These are phyloP conservation scores for Heliamphora pulchella DNA, from an alignment of 179 eudicot species.

Conservation along the genomic window DNA sequence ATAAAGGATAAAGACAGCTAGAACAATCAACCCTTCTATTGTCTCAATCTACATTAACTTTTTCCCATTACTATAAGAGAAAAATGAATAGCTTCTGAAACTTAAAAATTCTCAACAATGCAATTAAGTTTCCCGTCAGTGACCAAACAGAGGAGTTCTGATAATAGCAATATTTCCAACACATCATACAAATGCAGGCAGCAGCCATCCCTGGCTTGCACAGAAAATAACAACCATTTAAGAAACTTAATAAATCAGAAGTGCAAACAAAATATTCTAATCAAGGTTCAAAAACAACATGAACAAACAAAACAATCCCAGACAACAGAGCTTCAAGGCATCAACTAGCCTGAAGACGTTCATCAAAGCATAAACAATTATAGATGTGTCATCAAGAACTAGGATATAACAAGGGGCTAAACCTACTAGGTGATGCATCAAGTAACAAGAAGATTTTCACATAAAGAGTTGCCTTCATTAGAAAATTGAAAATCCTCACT, in stretches of 20 bases:
- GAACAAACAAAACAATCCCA: no score
- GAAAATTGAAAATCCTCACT: neutral
- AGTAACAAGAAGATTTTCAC: neutral
- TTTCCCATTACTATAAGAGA: neutral
- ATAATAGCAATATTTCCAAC: neutral
- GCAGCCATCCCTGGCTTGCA: no score
- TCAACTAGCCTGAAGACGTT: neutral
- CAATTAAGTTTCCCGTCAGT: neutral
- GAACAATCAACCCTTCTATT: neutral
- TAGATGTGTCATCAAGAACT: no score
- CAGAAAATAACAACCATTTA: neutral
- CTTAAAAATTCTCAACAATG: neutral
- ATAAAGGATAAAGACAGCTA: neutral
- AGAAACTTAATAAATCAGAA: no score
- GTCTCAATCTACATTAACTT: no score
- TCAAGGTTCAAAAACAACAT: neutral
- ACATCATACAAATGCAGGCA: no score
- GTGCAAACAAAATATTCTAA: no score
- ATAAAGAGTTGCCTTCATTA: no score
- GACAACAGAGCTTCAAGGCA: no score
- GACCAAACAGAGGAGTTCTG: neutral
- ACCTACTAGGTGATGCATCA: neutral
- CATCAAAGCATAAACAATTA: neutral
- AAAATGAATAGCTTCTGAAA: neutral
- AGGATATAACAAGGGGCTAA: no score